phyloP scores from a whole-genome alignment of 148 eudicot genomes.

The Camellia granthamiana region DNA sequence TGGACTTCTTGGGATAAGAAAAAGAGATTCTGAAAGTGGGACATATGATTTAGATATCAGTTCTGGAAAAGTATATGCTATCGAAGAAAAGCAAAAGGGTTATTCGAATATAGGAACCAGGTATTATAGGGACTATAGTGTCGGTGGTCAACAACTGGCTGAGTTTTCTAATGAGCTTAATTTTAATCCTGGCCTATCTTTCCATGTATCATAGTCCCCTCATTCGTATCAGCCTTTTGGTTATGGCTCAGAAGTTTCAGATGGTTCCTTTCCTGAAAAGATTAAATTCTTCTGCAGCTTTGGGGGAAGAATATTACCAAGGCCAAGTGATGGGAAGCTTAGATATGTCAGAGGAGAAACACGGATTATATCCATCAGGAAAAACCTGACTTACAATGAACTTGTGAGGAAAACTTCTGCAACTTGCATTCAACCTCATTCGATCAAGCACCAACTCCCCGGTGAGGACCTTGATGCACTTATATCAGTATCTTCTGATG shows the following conservation, averaged over 20 bases:
- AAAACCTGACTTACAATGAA: slow-evolving; percentile 57
- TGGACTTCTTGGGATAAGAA: slow-evolving; percentile 45
- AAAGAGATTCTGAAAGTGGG: slow-evolving; percentile 47
- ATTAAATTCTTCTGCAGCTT: slow-evolving; percentile 91
- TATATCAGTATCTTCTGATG: slow-evolving; percentile 83
- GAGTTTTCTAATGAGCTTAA: slow-evolving; percentile 33
- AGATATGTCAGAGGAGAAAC: slow-evolving; percentile 97
- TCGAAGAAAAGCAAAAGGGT: slow-evolving; percentile 35
- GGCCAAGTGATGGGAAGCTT: slow-evolving; percentile 87
- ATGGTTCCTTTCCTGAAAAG: slow-evolving; percentile 47
- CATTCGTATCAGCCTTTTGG: slow-evolving; percentile 21
- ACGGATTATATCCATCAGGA: slow-evolving; percentile 66
- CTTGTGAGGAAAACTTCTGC: slow-evolving; percentile 63
- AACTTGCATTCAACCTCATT: slow-evolving; percentile 63
- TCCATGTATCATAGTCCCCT: slow-evolving; percentile 39
- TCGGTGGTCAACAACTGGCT: slow-evolving; percentile 26
- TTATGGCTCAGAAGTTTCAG: slow-evolving; percentile 34
- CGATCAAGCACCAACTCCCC: slow-evolving; percentile 87
- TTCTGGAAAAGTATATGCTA: slow-evolving; percentile 31
- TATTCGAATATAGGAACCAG: slow-evolving; percentile 28
- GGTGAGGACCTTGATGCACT: slow-evolving; percentile 96
- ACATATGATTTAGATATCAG: slow-evolving; percentile 38
- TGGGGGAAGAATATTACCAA: slow-evolving; percentile 88
- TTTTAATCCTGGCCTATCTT: slow-evolving; percentile 31
- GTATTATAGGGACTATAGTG: slow-evolving; percentile 28